These are phyloP conservation scores for Mayamaea pseudoterrestris DNA, from an alignment of 108 stramenopile species.

Conservation along the genomic window DNA sequence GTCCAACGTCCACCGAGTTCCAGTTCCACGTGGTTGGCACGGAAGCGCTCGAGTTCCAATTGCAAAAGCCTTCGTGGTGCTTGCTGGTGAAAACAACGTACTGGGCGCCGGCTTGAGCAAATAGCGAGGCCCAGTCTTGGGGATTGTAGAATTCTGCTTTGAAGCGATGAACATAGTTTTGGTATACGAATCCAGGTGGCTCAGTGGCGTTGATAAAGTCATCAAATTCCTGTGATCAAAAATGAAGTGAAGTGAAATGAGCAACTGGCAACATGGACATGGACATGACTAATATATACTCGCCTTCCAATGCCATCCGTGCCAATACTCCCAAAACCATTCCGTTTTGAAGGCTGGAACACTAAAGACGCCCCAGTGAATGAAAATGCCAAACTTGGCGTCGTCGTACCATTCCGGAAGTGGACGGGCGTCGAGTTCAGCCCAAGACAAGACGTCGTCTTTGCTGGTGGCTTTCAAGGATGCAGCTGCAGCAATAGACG, in stretches of 20 bases:
- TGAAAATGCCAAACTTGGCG: constrained; percentile 32
- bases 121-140: constrained; percentile 21
- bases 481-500: too few relatives aligned
- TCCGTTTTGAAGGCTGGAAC: constrained; percentile 27
- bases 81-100: constrained; percentile 40
- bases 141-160: constrained; percentile 7
- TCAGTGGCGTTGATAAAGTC: not conserved
- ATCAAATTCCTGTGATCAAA: too few relatives aligned
- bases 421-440: constrained; percentile 22
- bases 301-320: too few relatives aligned
- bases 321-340: constrained; percentile 34
- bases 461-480: too few relatives aligned
- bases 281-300: too few relatives aligned
- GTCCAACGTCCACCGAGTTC: constrained; percentile 36
- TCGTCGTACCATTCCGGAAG: constrained; percentile 29
- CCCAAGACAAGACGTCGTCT: constrained; percentile 27
- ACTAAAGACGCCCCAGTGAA: constrained; percentile 41
- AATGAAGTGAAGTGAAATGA: too few relatives aligned
- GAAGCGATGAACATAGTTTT: constrained; percentile 31
- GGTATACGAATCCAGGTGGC: constrained; percentile 8
- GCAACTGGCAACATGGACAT: too few relatives aligned
- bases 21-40: constrained; percentile 31
- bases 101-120: constrained; percentile 27
- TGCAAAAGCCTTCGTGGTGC: constrained; percentile 41
- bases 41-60: constrained; percentile 20